These are phyloP conservation scores for Trichoderma breve DNA, from an alignment of 2,329 filamentous ascomycete species.

Conservation along the genomic window DNA sequence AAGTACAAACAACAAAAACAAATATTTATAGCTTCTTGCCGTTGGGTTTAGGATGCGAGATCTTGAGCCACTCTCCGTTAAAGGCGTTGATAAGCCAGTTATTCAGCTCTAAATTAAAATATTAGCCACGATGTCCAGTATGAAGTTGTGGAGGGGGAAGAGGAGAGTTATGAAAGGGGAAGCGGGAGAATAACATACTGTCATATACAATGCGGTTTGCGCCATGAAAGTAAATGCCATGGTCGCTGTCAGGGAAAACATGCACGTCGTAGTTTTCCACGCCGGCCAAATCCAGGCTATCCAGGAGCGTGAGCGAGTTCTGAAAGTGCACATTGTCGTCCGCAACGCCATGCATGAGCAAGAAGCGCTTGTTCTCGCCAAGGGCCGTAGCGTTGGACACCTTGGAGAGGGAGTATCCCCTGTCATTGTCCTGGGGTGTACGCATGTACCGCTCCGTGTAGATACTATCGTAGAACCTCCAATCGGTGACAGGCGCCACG, in stretches of 20 bases:
- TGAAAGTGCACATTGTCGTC: slow-evolving; percentile 99
- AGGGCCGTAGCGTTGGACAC: slow-evolving; percentile 75
- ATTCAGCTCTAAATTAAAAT: slow-evolving; percentile 57
- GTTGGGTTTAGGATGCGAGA: slow-evolving; percentile 49
- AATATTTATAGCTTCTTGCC: slow-evolving; percentile 24
- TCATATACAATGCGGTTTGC: slow-evolving; percentile 90
- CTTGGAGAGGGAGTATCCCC: slow-evolving; percentile 72
- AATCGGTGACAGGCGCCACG: slow-evolving; percentile 97
- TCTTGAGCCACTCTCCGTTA: slow-evolving; percentile 86
- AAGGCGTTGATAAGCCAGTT: slow-evolving; percentile 98
- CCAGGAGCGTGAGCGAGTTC: slow-evolving; percentile 83
- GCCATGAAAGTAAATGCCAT: slow-evolving; percentile 92
- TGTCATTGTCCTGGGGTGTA: slow-evolving; percentile 76
- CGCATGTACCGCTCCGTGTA: slow-evolving; percentile 99
- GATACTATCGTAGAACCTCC: slow-evolving; percentile 90
- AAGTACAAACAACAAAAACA: background rate
- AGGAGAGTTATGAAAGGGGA: too few relatives aligned
- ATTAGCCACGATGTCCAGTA: background rate
- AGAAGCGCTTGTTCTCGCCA: slow-evolving; percentile 74
- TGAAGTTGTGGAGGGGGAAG: too few relatives aligned
- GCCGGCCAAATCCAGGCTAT: slow-evolving; percentile 75
- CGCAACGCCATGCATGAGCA: slow-evolving; percentile 93
- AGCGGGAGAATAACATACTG: slow-evolving; percentile 65
- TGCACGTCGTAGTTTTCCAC: slow-evolving; percentile 96
- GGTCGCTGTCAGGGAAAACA: slow-evolving; percentile 93